These are phyloP conservation scores for Volvox carteri DNA, from an alignment of 163 green algal genomes.

Conservation along the genomic window DNA sequence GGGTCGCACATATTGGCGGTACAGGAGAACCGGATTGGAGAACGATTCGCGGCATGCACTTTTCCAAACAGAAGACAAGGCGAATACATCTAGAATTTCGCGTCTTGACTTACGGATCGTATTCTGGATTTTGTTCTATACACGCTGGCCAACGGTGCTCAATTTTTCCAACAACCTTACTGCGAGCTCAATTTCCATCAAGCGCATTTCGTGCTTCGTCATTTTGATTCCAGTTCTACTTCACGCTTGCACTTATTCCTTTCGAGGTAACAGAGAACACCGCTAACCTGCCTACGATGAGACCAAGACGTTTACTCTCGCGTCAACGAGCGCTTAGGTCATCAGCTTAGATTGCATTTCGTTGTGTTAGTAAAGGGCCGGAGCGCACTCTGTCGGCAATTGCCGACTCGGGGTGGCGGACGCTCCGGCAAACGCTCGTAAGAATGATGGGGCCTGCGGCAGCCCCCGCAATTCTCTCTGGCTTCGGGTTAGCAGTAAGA, in stretches of 20 bases:
- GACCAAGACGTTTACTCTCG: neutral
- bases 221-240: neutral
- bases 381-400: neutral
- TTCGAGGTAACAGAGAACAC: too few relatives aligned
- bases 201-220: too few relatives aligned
- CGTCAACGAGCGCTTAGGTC: neutral
- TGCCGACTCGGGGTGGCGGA: neutral
- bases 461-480: slow-evolving; percentile 31
- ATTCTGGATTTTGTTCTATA: neutral
- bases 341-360: slow-evolving; percentile 12
- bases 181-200: neutral
- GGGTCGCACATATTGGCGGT: neutral
- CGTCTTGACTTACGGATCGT: neutral
- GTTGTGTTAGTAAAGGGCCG: neutral
- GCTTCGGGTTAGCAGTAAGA: slow-evolving; percentile 31
- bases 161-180: neutral
- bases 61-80: neutral
- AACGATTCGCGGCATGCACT: neutral
- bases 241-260: neutral
- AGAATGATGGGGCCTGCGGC: slow-evolving; percentile 39
- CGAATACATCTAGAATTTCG: neutral
- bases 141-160: neutral
- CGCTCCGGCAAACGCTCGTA: slow-evolving; percentile 18
- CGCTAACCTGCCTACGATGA: neutral
- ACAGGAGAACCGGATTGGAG: neutral